A percentile compares a stretch with the other conserved stretches of the same genome.
Evolutionary conservation across 352 stramenopile species (phyloP).

Genomic region (Phytophthora sansomeana): DNA sequence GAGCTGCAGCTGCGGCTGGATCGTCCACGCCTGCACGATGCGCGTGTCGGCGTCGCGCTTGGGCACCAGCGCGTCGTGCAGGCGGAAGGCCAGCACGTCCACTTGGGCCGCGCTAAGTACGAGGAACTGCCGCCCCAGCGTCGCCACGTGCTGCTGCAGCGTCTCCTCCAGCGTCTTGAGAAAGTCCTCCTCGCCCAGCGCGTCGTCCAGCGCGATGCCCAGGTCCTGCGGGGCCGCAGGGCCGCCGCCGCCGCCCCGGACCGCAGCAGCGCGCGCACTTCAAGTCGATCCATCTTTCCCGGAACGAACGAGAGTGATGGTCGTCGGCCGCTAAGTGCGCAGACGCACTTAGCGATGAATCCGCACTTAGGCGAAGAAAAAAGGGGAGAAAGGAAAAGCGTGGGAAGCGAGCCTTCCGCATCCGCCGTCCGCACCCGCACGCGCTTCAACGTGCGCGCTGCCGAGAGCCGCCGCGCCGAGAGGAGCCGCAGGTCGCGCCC

Average conservation of each 20-base stretch:
- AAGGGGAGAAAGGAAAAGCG: neutral
- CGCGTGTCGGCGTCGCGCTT: constrained; percentile 71
- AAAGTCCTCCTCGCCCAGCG: constrained; percentile 65
- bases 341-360: no score
- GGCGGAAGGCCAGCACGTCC: constrained; percentile 66
- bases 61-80: constrained; percentile 79
- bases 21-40: constrained; percentile 78
- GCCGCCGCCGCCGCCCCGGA: neutral
- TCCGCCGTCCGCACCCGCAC: constrained; percentile 1
- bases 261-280: constrained; percentile 67
- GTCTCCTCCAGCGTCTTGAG: constrained; percentile 72
- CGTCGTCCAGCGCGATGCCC: constrained; percentile 60
- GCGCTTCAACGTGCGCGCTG: constrained; percentile 7
- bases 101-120: constrained; percentile 76
- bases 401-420: constrained; percentile 3
- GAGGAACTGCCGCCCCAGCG: constrained; percentile 63
- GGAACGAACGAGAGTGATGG: no score
- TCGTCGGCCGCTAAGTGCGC: no score
- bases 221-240: neutral
- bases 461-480: neutral
- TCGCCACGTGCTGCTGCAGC: constrained; percentile 64
- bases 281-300: constrained; percentile 54
- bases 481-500: neutral
- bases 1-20: constrained; percentile 66
- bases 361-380: no score